phyloP scores from a whole-genome alignment of 1,284 basidiomycete genomes.

The Tetrapyrgos nigripes region DNA sequence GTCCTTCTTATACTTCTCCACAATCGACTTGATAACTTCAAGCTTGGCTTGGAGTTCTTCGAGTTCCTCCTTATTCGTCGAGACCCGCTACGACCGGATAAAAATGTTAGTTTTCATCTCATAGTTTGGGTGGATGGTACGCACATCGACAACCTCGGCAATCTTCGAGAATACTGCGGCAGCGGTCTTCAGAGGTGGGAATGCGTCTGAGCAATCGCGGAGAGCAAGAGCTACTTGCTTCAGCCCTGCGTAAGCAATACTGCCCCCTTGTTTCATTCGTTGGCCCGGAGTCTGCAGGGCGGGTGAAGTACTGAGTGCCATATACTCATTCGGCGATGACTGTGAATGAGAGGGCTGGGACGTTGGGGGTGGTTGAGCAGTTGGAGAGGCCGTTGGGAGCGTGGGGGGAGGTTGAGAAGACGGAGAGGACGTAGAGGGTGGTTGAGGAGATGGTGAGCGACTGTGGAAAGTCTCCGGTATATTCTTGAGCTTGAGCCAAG shows the following conservation, averaged over 20 bases:
- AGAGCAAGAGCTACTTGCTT: neutral
- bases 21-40: neutral
- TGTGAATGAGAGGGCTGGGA: too few relatives aligned
- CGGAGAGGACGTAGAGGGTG: neutral
- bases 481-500: too few relatives aligned
- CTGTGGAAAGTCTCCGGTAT: too few relatives aligned
- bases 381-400: too few relatives aligned
- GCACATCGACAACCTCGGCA: neutral
- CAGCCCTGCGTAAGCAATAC: neutral
- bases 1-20: slow-evolving; percentile 1
- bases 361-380: too few relatives aligned
- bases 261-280: neutral
- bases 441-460: neutral
- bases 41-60: slow-evolving; percentile 1
- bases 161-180: neutral
- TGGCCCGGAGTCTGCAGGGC: neutral
- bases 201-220: slow-evolving; percentile 5
- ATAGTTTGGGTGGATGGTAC: neutral
- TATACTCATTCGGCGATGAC: too few relatives aligned
- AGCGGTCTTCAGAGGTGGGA: slow-evolving; percentile 5
- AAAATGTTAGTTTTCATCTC: neutral
- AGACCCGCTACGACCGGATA: neutral
- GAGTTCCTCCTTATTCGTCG: neutral
- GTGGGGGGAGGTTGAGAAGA: too few relatives aligned
- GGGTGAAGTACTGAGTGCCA: too few relatives aligned